These are phyloP conservation scores for Nakataea oryzae DNA, from an alignment of 2,329 filamentous ascomycete genomes.

Conservation along the genomic window DNA sequence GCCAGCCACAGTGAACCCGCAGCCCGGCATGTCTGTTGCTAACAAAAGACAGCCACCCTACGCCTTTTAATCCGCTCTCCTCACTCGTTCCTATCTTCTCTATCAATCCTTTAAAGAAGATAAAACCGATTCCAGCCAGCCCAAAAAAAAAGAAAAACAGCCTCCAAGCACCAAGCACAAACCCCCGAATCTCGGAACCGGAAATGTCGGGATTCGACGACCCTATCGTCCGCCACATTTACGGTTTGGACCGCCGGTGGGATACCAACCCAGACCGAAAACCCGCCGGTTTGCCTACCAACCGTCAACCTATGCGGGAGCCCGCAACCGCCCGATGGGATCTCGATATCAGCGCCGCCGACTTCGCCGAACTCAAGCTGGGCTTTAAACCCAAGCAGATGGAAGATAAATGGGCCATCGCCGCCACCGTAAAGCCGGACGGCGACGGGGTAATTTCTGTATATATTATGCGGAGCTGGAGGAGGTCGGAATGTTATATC, in stretches of 20 bases:
- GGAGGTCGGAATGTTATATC: not conserved
- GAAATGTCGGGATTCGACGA: not conserved
- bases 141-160: not conserved
- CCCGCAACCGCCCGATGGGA: not conserved
- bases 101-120: no score
- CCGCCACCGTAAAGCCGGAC: slow-evolving; percentile 1
- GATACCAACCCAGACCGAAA: not conserved
- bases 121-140: no score
- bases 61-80: no score
- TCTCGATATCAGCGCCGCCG: not conserved
- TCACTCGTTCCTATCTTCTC: no score
- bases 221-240: not conserved
- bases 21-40: no score
- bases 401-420: not conserved
- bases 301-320: not conserved
- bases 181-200: not conserved
- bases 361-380: not conserved
- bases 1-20: no score
- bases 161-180: not conserved
- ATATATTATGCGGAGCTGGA: slow-evolving; percentile 1
- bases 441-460: not conserved
- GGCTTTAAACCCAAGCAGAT: not conserved
- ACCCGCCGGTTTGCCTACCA: not conserved
- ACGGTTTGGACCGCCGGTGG: not conserved
- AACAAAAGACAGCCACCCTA: no score